Conservation (phyloP, 2,329 filamentous ascomycete genomes). For the Chrysoporthe cubensis region DNA sequence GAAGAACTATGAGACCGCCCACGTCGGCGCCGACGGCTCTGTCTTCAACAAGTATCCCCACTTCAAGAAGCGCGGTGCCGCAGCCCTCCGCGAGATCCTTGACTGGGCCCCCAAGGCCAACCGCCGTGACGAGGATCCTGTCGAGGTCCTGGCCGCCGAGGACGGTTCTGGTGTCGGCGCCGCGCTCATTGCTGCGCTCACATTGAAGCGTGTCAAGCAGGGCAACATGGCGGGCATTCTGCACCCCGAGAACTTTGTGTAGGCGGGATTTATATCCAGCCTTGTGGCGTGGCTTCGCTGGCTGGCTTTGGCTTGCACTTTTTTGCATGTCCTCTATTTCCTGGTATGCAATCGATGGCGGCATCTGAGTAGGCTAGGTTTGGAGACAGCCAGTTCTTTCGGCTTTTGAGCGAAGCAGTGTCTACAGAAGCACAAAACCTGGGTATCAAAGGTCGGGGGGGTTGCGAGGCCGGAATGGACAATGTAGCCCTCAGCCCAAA, state of each 20-base stretch:
- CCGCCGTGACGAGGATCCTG: slow-evolving; percentile 77
- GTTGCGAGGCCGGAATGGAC: not conserved
- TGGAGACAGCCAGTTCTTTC: not conserved
- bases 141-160: slow-evolving; percentile 87
- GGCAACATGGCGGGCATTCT: slow-evolving; percentile 68
- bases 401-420: not conserved
- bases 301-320: not conserved
- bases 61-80: slow-evolving; percentile 91
- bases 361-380: not conserved
- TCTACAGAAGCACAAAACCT: slow-evolving; percentile 12
- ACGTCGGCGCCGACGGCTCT: slow-evolving; percentile 94
- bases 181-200: slow-evolving; percentile 83
- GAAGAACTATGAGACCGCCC: slow-evolving; percentile 85
- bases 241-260: slow-evolving; percentile 66
- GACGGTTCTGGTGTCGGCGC: slow-evolving; percentile 97
- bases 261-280: slow-evolving; percentile 23
- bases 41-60: slow-evolving; percentile 99
- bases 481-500: slow-evolving; percentile 55
- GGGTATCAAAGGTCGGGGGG: not conserved
- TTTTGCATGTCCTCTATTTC: not conserved
- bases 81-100: slow-evolving; percentile 90
- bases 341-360: slow-evolving; percentile 7
- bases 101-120: slow-evolving; percentile 81
- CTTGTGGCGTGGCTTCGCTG: not conserved
- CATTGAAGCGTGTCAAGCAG: slow-evolving; percentile 65